A percentile compares a stretch with the other conserved stretches of the same genome.
These are phyloP conservation scores for Triticum monococcum DNA, from an alignment of 176 grass and related monocot species.

Conservation along the genomic window DNA sequence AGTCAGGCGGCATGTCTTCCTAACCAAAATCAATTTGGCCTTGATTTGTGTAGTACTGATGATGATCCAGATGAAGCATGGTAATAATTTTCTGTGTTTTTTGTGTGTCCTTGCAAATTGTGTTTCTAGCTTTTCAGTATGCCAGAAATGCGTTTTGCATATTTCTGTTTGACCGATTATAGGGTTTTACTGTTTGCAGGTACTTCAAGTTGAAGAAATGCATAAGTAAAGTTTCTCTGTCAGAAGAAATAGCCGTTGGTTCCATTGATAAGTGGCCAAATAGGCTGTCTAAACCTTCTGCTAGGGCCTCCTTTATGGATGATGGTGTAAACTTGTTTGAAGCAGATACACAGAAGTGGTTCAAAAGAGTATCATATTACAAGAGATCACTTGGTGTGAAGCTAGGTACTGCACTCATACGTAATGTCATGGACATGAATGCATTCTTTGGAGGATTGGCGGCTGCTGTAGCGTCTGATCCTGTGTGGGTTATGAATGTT, in stretches of 20 bases:
- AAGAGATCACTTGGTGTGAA: conserved; percentile 78
- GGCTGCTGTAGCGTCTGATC: conserved; percentile 58
- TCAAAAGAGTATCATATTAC: conserved; percentile 65
- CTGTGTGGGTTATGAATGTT: conserved; percentile 97
- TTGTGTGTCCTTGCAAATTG: conserved; percentile 3
- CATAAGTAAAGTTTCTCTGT: conserved; percentile 45
- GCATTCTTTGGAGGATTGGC: conserved; percentile 82
- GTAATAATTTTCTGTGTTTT: conserved; percentile 37
- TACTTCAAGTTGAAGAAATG: conserved; percentile 90
- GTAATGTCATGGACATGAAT: conserved; percentile 97
- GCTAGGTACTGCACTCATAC: conserved; percentile 57
- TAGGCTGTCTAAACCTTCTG: conserved; percentile 63
- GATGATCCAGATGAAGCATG: conserved; percentile 88
- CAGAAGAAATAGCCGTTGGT: conserved; percentile 57
- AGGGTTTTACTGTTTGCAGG: conserved; percentile 46
- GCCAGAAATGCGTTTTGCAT: conserved; percentile 1
- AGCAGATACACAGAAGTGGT: conserved; percentile 67
- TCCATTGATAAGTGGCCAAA: conserved; percentile 73
- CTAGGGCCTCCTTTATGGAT: conserved; percentile 59
- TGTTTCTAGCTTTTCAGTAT: conserved; percentile 1
- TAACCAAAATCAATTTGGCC: conserved; percentile 57
- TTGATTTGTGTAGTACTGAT: conserved; percentile 54
- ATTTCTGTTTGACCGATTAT: conserved; percentile 19
- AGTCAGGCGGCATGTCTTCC: conserved; percentile 52
- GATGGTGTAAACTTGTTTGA: conserved; percentile 57